A percentile compares a stretch with the other conserved stretches of the same genome.
Conservation (phyloP, 208 protist genomes). For the Hexamita inflata region DNA sequence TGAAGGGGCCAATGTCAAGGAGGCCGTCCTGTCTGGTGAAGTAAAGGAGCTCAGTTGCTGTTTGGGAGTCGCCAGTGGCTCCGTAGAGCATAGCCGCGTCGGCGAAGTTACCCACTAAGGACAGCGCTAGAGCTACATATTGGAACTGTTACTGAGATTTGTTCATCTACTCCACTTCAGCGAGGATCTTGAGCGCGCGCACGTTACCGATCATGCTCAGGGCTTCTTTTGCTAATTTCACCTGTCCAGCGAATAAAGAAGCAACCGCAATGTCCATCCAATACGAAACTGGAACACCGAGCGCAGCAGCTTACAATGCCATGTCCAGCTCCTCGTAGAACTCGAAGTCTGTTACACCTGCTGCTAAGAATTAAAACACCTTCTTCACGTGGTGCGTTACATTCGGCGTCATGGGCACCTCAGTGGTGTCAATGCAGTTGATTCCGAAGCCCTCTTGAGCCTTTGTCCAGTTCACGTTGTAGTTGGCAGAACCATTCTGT, state of each 20-base stretch:
- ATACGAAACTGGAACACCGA: background rate
- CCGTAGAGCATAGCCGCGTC: constrained; percentile 18
- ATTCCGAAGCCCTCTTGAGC: background rate
- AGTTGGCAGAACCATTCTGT: background rate
- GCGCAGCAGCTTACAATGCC: background rate
- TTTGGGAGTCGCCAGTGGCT: background rate
- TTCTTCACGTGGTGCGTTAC: background rate
- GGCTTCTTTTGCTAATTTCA: constrained; percentile 4
- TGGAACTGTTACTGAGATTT: background rate
- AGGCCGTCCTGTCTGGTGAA: background rate
- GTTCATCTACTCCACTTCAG: background rate
- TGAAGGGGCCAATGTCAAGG: background rate
- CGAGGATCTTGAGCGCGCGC: background rate
- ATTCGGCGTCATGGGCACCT: constrained; percentile 6
- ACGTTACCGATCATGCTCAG: background rate
- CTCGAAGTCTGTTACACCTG: background rate
- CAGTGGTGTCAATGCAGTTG: background rate
- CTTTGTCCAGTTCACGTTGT: background rate
- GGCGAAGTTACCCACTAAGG: background rate
- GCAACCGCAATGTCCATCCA: background rate
- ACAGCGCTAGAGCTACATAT: background rate
- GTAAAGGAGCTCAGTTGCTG: constrained; percentile 3
- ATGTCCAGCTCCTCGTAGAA: background rate
- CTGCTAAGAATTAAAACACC: background rate
- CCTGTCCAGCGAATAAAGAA: background rate